Conservation (phyloP, 1,284 basidiomycete species). For the Malassezia slooffiae region DNA sequence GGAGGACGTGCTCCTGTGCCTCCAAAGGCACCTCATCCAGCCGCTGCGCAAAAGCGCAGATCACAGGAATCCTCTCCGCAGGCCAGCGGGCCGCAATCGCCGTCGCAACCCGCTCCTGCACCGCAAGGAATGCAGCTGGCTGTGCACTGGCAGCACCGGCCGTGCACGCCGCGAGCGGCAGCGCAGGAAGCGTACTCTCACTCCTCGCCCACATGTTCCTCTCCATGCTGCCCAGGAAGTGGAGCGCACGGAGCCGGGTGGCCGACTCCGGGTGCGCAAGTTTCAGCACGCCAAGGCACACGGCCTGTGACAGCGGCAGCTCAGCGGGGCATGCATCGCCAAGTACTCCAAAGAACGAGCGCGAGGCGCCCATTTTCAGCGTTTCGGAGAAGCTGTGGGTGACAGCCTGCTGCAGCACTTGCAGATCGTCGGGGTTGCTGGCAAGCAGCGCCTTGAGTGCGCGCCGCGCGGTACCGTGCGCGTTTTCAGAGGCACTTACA, state of each 20-base stretch:
- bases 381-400: conserved; percentile 60
- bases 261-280: conserved; percentile 63
- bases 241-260: conserved; percentile 66
- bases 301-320: conserved; percentile 64
- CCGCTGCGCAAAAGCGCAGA: no score
- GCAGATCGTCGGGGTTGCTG: conserved; percentile 55
- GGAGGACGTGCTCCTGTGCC: no score
- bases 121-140: no score
- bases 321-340: conserved; percentile 60
- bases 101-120: no score
- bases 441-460: conserved; percentile 63
- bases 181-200: no score
- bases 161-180: no score
- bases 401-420: conserved; percentile 62
- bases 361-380: conserved; percentile 48
- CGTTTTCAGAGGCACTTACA: conserved; percentile 40
- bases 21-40: no score
- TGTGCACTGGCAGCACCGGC: no score
- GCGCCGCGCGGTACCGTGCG: conserved; percentile 52
- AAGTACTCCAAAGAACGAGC: conserved; percentile 66
- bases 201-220: no score
- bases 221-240: conserved; percentile 64
- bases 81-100: no score
- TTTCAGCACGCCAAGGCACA: conserved; percentile 65
- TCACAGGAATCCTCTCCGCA: no score